Evolutionary conservation across 768 basidiomycete species (phyloP), one percentile per base, ranked within the genome.

Genomic region (Neoboletus brunneissimus): DNA sequence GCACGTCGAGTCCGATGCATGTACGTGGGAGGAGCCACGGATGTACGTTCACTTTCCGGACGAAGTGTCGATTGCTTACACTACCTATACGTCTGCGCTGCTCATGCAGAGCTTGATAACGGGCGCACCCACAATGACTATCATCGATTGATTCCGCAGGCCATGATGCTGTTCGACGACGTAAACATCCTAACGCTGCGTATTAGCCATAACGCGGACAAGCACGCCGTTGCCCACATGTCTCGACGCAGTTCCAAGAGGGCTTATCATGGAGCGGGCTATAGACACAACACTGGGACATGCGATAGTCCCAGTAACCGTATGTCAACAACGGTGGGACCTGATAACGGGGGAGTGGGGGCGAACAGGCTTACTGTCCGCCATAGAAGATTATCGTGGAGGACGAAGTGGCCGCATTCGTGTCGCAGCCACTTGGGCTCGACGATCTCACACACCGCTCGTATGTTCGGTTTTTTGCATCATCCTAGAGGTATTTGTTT

Each of bases 211-310:
- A 32, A 25, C 25, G 25, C 5, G 25, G 5, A 25, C 25, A 25
- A 25, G 25, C 25, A 25, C 3, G 27, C 5, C 5, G 5, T 5
- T 2, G 25, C 25, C 29, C 16, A 13, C 55, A 57, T 22, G 51
- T 57, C 57, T 43, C 37, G 5, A 32, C 11, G 50, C 50, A 53
- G 11, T 44, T 31, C 35, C 10, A 43, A 37, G 54, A 59, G 6
- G 48, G 52, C 7, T 20, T 48, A 6, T 55, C 43, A 38, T 58
- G 51, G 29, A 55, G 38, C 12, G 51, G 58, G 22, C 34, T 57
- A 41, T 48, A 16, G 10, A 32, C 51, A 27, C 53, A 54, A 25
- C 29, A 15, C 15, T 4, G 27, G 18, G 44, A 55, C 20, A 23
- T 34, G 40, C 51, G 45, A 1, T 37, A 41, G 12, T 56, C 54